Percentiles rank a stretch among this genome's conserved stretches.
Conservation (phyloP, 495 filamentous ascomycete genomes). For the Tuber indicum region DNA sequence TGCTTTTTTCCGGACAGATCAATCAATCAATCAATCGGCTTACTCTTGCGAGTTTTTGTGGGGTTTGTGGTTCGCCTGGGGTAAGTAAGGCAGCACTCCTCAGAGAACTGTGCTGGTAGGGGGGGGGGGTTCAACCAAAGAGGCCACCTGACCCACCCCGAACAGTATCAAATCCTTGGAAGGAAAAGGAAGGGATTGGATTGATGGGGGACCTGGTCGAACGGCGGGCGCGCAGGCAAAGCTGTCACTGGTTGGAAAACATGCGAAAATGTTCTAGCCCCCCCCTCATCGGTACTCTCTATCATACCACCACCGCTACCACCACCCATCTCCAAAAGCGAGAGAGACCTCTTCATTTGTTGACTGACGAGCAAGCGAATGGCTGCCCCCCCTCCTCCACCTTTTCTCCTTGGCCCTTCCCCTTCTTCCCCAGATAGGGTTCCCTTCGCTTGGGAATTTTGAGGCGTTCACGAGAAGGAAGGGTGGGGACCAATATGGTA, state of each 20-base stretch:
- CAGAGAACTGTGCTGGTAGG: neutral
- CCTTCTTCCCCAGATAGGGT: slow-evolving; percentile 9
- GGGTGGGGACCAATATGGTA: slow-evolving; percentile 30
- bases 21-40: neutral
- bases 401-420: neutral
- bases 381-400: slow-evolving; percentile 28
- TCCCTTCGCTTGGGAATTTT: slow-evolving; percentile 38
- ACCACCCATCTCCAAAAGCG: slow-evolving; percentile 7
- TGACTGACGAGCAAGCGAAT: slow-evolving; percentile 12
- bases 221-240: neutral
- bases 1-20: neutral
- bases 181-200: neutral
- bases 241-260: neutral
- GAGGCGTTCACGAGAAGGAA: slow-evolving; percentile 2
- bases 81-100: slow-evolving; percentile 5
- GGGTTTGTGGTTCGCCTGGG: slow-evolving; percentile 3
- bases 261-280: neutral
- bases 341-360: slow-evolving; percentile 21
- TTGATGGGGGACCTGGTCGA: slow-evolving; percentile 1
- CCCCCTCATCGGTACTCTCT: slow-evolving; percentile 6
- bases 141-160: neutral
- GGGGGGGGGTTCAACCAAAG: slow-evolving; percentile 1
- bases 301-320: slow-evolving; percentile 25
- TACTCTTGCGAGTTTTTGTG: slow-evolving; percentile 3
- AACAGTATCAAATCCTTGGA: neutral